Conservation (phyloP, 1,139 yeast species). For the Blastobotrys capitulatus region DNA sequence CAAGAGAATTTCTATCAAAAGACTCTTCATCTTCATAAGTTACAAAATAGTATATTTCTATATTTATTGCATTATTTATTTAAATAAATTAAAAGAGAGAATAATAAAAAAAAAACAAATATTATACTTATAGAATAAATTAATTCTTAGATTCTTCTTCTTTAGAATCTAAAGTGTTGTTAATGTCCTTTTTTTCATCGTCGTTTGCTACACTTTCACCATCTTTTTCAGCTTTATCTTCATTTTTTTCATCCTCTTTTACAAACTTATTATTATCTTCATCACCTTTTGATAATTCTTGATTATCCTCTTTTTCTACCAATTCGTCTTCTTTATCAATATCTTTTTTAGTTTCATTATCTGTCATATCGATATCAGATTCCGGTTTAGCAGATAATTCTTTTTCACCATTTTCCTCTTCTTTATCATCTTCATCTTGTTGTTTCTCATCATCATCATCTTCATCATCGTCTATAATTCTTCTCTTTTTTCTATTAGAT, state of each 20-base stretch:
- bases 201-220: background rate
- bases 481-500: slow-evolving; percentile 22
- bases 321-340: background rate
- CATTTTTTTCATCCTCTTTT: slow-evolving; percentile 23
- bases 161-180: background rate
- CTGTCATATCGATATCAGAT: background rate
- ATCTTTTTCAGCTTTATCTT: background rate
- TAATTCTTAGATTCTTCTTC: background rate
- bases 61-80: background rate
- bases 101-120: background rate
- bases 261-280: slow-evolving; percentile 6
- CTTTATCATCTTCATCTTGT: background rate
- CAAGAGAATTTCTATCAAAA: slow-evolving; percentile 53
- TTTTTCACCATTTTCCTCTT: background rate
- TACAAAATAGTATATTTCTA: background rate
- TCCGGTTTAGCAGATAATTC: too few species aligned
- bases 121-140: background rate
- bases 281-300: slow-evolving; percentile 20
- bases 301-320: slow-evolving; percentile 7
- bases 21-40: background rate
- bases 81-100: too few species aligned
- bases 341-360: background rate
- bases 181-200: background rate
- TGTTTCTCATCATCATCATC: slow-evolving; percentile 22
- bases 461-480: slow-evolving; percentile 28